These are phyloP conservation scores for Aspergillus cejpii DNA, from an alignment of 2,329 filamentous ascomycete genomes.

Conservation along the genomic window DNA sequence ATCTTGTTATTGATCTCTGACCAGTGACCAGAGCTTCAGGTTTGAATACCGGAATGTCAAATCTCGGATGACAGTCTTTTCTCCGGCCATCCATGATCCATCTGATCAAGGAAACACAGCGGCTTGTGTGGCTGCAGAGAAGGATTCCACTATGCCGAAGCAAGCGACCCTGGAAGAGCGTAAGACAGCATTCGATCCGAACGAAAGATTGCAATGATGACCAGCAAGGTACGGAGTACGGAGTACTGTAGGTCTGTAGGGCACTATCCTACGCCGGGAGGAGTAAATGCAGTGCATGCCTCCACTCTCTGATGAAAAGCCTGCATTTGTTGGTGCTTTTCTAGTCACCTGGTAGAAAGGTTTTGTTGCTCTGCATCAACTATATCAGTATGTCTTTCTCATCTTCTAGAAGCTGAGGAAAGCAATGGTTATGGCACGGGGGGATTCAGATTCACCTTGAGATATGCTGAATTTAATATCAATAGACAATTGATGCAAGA, in stretches of 20 bases:
- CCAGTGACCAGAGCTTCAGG: too few species aligned
- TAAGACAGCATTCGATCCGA: slow-evolving; percentile 1
- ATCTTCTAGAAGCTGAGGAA: too few species aligned
- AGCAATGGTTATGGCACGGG: too few species aligned
- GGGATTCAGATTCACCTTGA: too few species aligned
- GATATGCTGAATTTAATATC: too few species aligned
- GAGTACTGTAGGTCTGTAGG: too few species aligned
- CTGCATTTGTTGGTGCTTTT: slow-evolving; percentile 2
- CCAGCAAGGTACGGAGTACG: neutral
- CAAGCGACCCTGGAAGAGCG: neutral
- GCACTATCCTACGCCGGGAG: neutral
- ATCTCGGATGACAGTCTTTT: too few species aligned
- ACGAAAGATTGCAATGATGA: neutral
- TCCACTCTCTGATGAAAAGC: slow-evolving; percentile 3
- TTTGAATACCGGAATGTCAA: too few species aligned
- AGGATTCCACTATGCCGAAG: neutral
- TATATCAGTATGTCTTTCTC: neutral
- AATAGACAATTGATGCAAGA: too few species aligned
- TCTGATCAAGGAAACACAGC: too few species aligned
- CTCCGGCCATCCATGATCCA: too few species aligned
- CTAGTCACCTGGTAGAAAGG: slow-evolving; percentile 9
- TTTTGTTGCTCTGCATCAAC: slow-evolving; percentile 4
- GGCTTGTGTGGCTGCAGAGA: neutral
- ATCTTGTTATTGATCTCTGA: too few species aligned
- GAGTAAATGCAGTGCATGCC: slow-evolving; percentile 8